Conservation (phyloP, 345 rosid genomes). For the Salix caprea region DNA sequence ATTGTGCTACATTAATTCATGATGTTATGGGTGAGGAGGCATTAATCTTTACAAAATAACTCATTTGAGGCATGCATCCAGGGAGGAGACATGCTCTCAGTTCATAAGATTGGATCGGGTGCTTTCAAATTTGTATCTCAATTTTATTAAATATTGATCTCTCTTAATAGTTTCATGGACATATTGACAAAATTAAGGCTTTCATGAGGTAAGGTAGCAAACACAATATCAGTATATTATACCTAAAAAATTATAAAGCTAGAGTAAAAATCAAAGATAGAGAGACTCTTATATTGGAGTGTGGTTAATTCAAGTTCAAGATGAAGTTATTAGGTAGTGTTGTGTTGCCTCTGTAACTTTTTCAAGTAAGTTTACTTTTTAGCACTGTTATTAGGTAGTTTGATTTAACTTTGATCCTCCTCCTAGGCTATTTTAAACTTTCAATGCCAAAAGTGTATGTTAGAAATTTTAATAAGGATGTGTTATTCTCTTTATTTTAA, state of each 20-base stretch:
- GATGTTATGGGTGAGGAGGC: no score
- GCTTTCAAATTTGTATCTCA: background rate
- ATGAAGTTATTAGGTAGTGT: background rate
- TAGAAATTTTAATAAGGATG: no score
- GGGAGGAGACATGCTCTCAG: no score
- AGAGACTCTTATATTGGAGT: background rate
- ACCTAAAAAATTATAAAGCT: background rate
- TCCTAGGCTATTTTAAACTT: background rate
- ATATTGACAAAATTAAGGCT: background rate
- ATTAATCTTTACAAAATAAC: background rate
- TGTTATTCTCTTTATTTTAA: no score
- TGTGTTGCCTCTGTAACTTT: background rate
- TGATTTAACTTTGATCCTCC: no score
- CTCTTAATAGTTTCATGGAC: background rate
- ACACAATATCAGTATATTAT: background rate
- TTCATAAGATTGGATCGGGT: background rate
- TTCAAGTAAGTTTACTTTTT: background rate
- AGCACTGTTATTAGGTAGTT: background rate
- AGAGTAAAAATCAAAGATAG: background rate
- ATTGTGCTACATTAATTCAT: background rate
- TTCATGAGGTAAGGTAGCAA: background rate
- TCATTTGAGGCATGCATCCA: background rate
- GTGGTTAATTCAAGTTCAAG: background rate
- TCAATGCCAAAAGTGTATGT: no score
- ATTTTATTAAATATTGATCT: background rate